These are phyloP conservation scores for Nissolia schottii DNA, from an alignment of 306 rosid genomes.

Conservation along the genomic window DNA sequence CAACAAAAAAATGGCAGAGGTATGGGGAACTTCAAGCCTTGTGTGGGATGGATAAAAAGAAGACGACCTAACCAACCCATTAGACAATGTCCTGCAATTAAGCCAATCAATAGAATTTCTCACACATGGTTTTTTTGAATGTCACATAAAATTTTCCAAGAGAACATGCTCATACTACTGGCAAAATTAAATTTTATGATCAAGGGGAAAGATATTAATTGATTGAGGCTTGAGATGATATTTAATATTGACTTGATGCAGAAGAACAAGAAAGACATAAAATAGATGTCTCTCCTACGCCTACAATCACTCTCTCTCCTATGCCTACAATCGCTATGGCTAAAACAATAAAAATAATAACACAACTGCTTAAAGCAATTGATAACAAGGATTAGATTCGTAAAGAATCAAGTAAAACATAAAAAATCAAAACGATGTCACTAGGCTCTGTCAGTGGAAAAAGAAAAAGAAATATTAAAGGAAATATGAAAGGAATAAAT, in stretches of 20 bases:
- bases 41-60: constrained; percentile 25
- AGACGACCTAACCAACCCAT: constrained; percentile 33
- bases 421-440: not conserved
- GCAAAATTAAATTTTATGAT: not conserved
- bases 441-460: not conserved
- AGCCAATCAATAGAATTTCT: constrained; percentile 4
- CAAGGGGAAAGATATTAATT: not conserved
- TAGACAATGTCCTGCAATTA: constrained; percentile 5
- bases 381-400: not conserved
- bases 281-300: not conserved
- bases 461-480: constrained; percentile 10
- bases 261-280: not conserved
- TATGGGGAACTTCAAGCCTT: constrained; percentile 5
- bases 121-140: not conserved
- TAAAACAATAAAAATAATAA: not conserved
- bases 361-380: not conserved
- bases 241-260: not conserved
- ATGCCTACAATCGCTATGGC: not conserved
- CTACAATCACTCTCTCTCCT: not conserved
- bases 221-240: not conserved
- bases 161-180: not conserved
- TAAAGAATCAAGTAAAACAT: not conserved
- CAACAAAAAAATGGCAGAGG: constrained; percentile 21
- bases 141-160: not conserved
- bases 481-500: constrained; percentile 1